Percentiles rank a stretch among this genome's conserved stretches.
Evolutionary conservation across 192 early-diverging fungal genomes (phyloP).

Genomic region (Pilobolus umbonatus): DNA sequence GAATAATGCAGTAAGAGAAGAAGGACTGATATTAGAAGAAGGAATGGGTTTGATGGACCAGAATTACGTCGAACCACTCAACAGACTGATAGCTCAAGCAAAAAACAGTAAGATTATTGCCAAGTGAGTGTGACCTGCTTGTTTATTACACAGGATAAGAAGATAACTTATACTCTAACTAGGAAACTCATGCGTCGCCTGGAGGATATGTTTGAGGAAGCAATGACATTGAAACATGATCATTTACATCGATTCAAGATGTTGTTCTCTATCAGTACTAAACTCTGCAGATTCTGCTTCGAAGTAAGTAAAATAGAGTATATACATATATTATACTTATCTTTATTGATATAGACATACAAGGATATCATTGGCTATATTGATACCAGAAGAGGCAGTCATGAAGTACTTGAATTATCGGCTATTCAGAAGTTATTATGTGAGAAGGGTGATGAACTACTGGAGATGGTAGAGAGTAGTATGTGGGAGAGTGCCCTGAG

Average conservation of each 20-base stretch:
- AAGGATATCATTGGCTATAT: constrained; percentile 37
- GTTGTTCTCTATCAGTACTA: constrained; percentile 40
- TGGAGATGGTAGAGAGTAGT: constrained; percentile 50
- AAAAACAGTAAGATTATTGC: constrained; percentile 53
- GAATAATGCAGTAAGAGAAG: constrained; percentile 24
- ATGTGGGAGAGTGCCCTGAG: constrained; percentile 57
- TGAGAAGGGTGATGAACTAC: constrained; percentile 47
- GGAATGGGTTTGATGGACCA: constrained; percentile 36
- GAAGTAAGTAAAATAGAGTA: constrained; percentile 29
- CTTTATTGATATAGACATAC: constrained; percentile 16
- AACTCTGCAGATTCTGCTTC: constrained; percentile 40
- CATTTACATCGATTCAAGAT: constrained; percentile 41
- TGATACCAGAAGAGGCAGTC: constrained; percentile 39
- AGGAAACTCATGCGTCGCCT: constrained; percentile 61
- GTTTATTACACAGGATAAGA: neutral
- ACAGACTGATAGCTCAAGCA: constrained; percentile 35
- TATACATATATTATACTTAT: neutral
- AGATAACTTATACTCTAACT: neutral
- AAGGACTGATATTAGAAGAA: constrained; percentile 23
- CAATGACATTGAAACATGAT: constrained; percentile 40
- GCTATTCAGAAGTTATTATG: constrained; percentile 50
- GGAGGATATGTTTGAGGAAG: constrained; percentile 51
- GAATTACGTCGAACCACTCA: constrained; percentile 41
- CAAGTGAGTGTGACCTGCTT: constrained; percentile 24
- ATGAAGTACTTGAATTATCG: constrained; percentile 33